Conservation (phyloP, 495 filamentous ascomycete species). For the Parachaetomium inaequale region DNA sequence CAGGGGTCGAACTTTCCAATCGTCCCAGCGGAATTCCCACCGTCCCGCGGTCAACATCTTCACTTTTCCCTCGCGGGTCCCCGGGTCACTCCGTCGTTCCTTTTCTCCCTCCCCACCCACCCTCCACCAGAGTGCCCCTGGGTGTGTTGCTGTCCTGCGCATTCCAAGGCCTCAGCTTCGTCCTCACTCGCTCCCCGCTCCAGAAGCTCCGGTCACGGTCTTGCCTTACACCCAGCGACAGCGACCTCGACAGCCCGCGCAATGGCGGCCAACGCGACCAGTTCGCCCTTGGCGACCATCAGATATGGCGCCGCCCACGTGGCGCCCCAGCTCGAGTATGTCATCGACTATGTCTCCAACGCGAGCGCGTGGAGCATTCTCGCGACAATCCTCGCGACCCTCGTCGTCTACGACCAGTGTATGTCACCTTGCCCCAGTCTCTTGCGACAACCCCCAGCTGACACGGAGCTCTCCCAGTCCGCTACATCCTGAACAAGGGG, state of each 20-base stretch:
- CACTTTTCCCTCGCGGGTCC: slow-evolving; percentile 4
- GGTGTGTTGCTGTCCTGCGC: not conserved
- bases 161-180: not conserved
- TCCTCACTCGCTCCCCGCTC: not conserved
- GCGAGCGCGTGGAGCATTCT: slow-evolving; percentile 61
- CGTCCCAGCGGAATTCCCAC: slow-evolving; percentile 3
- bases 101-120: slow-evolving; percentile 13
- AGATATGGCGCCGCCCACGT: slow-evolving; percentile 45
- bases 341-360: slow-evolving; percentile 46
- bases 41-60: not conserved
- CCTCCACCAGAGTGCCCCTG: too few species aligned
- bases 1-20: slow-evolving; percentile 16
- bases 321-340: slow-evolving; percentile 43
- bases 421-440: slow-evolving; percentile 31
- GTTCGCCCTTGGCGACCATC: slow-evolving; percentile 72
- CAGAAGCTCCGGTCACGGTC: slow-evolving; percentile 11
- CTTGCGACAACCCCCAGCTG: slow-evolving; percentile 3
- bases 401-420: slow-evolving; percentile 86
- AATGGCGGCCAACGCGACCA: slow-evolving; percentile 65
- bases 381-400: slow-evolving; percentile 61
- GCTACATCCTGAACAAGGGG: slow-evolving; percentile 82
- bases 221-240: not conserved
- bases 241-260: slow-evolving; percentile 17
- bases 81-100: slow-evolving; percentile 8
- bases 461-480: slow-evolving; percentile 51